Base-by-base conservation (phyloP, 2,329 filamentous ascomycete species). In the Knoxdaviesia proteae region DNA sequence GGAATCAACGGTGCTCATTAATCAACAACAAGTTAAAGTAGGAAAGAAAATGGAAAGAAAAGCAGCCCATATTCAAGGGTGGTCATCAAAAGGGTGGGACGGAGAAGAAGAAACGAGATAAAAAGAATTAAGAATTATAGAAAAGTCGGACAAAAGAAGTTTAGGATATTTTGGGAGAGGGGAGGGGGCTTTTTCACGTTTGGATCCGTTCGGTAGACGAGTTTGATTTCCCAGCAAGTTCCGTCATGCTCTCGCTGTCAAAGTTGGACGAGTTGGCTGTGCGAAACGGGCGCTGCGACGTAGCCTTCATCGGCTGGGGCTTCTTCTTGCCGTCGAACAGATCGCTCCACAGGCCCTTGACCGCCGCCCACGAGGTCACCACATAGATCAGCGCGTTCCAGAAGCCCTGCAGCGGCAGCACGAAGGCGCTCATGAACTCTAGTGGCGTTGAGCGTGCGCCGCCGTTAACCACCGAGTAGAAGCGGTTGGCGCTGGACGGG, bases 381-480 rank as follows among this genome's bases (percentile, higher is more conserved):
- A 72, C 57, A 55, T 86, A 87, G 46, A 87, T 80, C 42, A 77
- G 53, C 20, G 73, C 69, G 53, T 87, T 87, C 79, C 80, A 86
- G 51, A 84, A 78, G 0, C 81, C 82, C 53, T 87, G 81, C 1
- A 83, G 61, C 0, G 81, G 80, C 6, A 87, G 63, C 0, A 86
- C 80, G n/a, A 80, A 62, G 0, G 76, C 71, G 10, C 77, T 74
- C 40, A 73, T 66, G 51, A 77, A 71, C 50, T 80, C 72, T 29
- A 87, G 64, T 0, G 63, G 60, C 41, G 73, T 66, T 4, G 61
- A 65, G 1, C 64, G 57, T 4, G 64, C 41, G 20, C 67, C 57
- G 0, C 64, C 59, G 50, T 76, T 61, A 5, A 70, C 61, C 10
- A 81, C 61, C 6, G 70, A 70, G 57, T 78, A 83, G 10, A 84